These are phyloP conservation scores for Xylaria sp. DNA, from an alignment of 495 filamentous ascomycete genomes.

Conservation along the genomic window DNA sequence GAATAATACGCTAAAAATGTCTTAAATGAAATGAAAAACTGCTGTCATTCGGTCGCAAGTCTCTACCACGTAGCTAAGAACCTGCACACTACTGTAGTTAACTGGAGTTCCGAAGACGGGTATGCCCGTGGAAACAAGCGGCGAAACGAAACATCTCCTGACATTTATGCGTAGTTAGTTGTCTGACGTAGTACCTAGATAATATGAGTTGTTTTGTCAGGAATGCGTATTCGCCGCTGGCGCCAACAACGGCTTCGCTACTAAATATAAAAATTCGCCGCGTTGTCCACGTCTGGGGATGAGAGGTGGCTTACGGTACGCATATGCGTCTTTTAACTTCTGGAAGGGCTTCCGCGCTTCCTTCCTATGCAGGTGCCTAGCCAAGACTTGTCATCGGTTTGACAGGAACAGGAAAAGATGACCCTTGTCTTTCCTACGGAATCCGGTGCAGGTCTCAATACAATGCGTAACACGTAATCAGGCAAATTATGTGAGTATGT, in stretches of 20 bases:
- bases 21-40: constrained; percentile 3
- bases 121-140: background rate
- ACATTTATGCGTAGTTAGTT: too few relatives aligned
- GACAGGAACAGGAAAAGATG: background rate
- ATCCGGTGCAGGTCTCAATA: background rate
- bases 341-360: constrained; percentile 16
- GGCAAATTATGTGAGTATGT: background rate
- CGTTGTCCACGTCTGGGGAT: background rate
- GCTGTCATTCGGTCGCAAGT: background rate
- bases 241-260: background rate
- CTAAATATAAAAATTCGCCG: constrained; percentile 16
- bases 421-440: background rate
- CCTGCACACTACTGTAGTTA: background rate
- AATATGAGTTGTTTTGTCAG: background rate
- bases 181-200: background rate
- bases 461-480: background rate
- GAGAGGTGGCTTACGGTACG: background rate
- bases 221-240: background rate
- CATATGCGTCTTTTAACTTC: background rate
- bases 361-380: background rate
- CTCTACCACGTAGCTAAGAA: background rate
- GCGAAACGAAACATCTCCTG: background rate
- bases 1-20: constrained; percentile 3
- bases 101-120: background rate
- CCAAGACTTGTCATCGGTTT: background rate